Base-by-base conservation (phyloP, 2,329 filamentous ascomycete genomes). In the Fusarium staphyleae region DNA sequence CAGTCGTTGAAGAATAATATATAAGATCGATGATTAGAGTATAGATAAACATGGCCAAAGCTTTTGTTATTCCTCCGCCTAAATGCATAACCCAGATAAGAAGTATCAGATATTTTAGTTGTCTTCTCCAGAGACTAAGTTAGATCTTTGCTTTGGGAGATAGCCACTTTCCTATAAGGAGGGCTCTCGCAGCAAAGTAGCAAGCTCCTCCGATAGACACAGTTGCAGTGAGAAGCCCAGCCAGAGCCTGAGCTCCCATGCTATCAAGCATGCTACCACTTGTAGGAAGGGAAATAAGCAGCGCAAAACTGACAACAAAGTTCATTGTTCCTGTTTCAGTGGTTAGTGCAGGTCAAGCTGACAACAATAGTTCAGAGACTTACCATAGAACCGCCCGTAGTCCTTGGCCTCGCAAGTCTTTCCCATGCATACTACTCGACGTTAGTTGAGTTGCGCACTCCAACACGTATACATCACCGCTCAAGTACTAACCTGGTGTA, bases 331-430 rank as follows among this genome's bases (percentile, higher is more conserved):
- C 77, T 67, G 71, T 42, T 6, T 6, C 11, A 6, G 2, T 22
- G 26, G 24, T 67, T 34, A 59, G 49, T 14, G n/a, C 4, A 4
- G 5, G 14, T n/a, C 19, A 22, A 29, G 5, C 16, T 6, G 14
- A 8, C 9, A 16, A n/a, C 3, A 13, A 5, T 1, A 7, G 8
- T 13, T 24, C 29, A 6, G 19, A 45, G 11, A 6, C 56, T 35
- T 43, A 62, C 68, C 70, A 11, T 68, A 78, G 26, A 75, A 80
- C 29, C 75, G 66, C 3, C 78, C 77, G 52, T 79, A 80, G 14
- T 80, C 74, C 51, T 79, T 75, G 0, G 77, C 72, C 4, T 75
- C 69, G 48, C 78, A 80, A 0, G 78, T 70, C 40, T 79, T 75
- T 1, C 77, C 78, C 16, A 79, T 70, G 46, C 78, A 81, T 0